phyloP scores from a whole-genome alignment of 768 basidiomycete genomes.

The Amanita polypyramis region DNA sequence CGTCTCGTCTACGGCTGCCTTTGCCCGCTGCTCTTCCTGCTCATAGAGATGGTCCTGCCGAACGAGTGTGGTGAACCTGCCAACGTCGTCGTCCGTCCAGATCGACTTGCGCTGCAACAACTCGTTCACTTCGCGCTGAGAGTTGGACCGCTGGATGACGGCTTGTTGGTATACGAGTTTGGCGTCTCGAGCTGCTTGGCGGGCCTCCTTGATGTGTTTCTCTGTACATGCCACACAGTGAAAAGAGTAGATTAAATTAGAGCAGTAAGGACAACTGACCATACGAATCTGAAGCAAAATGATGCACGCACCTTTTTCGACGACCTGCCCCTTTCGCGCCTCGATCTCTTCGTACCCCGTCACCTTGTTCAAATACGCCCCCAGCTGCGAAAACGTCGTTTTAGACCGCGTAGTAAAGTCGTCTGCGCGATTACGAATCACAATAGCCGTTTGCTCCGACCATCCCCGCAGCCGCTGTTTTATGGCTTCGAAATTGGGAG shows the following conservation, averaged over 20 bases:
- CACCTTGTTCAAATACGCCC: slow-evolving; percentile 69
- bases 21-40: slow-evolving; percentile 65
- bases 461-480: slow-evolving; percentile 36
- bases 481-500: slow-evolving; percentile 20
- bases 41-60: slow-evolving; percentile 84
- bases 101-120: slow-evolving; percentile 84
- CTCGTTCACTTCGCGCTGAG: slow-evolving; percentile 94
- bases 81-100: slow-evolving; percentile 89
- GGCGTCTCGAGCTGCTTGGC: slow-evolving; percentile 57
- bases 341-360: slow-evolving; percentile 94
- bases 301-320: slow-evolving; percentile 58
- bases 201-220: slow-evolving; percentile 54
- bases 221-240: slow-evolving; percentile 34
- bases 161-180: slow-evolving; percentile 73
- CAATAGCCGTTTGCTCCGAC: slow-evolving; percentile 33
- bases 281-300: not conserved
- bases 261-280: not conserved
- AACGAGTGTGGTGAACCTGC: slow-evolving; percentile 82
- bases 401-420: slow-evolving; percentile 46
- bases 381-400: slow-evolving; percentile 60
- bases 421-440: slow-evolving; percentile 45
- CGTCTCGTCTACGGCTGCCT: slow-evolving; percentile 50
- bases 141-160: slow-evolving; percentile 68
- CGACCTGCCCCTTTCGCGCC: slow-evolving; percentile 64
- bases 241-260: slow-evolving; percentile 5